These are phyloP conservation scores for Alternaria panax DNA, from an alignment of 2,329 filamentous ascomycete species.

Conservation along the genomic window DNA sequence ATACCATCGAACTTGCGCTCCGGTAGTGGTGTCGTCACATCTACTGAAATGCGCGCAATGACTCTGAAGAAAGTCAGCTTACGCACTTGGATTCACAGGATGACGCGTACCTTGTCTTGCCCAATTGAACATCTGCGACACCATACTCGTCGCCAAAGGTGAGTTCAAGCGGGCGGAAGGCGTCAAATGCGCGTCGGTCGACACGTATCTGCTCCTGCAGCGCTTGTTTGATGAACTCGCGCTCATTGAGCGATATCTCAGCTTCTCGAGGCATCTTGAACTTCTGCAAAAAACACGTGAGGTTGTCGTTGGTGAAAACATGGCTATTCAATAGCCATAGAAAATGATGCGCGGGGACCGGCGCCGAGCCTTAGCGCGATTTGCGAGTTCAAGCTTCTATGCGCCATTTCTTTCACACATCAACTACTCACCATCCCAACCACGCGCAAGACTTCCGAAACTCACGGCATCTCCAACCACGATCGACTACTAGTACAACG, in stretches of 20 bases:
- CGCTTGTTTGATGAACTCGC: conserved; percentile 82
- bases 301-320: conserved; percentile 15
- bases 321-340: conserved; percentile 13
- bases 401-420: conserved; percentile 14
- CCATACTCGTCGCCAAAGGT: conserved; percentile 91
- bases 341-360: conserved; percentile 35
- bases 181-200: conserved; percentile 81
- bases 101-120: conserved; percentile 78
- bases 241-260: conserved; percentile 88
- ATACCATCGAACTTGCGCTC: conserved; percentile 95
- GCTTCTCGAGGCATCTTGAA: conserved; percentile 86
- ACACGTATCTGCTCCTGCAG: conserved; percentile 81
- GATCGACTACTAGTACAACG: neutral
- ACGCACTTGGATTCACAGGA: neutral
- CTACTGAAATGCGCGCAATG: conserved; percentile 83
- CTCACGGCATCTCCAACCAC: neutral
- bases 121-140: conserved; percentile 83
- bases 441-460: conserved; percentile 45
- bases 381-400: conserved; percentile 14
- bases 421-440: conserved; percentile 11
- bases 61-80: conserved; percentile 63
- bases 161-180: conserved; percentile 79
- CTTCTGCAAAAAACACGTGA: conserved; percentile 5
- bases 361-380: conserved; percentile 23
- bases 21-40: conserved; percentile 82